phyloP scores from a whole-genome alignment of 805 yeast genomes.

The Candida mattraensis region DNA sequence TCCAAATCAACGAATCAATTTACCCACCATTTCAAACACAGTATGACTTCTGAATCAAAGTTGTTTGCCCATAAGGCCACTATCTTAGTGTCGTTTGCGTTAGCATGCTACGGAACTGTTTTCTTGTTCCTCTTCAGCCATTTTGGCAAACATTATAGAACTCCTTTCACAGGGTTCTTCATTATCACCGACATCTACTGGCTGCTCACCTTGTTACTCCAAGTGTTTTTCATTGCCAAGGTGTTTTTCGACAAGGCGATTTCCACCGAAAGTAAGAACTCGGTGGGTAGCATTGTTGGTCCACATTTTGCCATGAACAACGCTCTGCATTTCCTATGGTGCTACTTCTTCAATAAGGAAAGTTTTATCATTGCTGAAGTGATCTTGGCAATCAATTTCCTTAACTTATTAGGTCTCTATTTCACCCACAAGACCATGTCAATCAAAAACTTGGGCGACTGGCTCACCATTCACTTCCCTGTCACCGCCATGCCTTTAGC shows the following conservation, averaged over 20 bases:
- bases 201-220: constrained; percentile 53
- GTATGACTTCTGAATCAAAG: constrained; percentile 19
- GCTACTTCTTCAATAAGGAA: constrained; percentile 54
- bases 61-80: constrained; percentile 35
- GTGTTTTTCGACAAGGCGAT: constrained; percentile 33
- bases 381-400: constrained; percentile 56
- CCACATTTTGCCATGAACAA: constrained; percentile 67
- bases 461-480: constrained; percentile 64
- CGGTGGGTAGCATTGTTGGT: constrained; percentile 44
- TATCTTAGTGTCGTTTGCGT: constrained; percentile 51
- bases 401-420: constrained; percentile 57
- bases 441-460: constrained; percentile 49
- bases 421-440: constrained; percentile 59
- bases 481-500: constrained; percentile 68
- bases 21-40: neutral
- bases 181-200: constrained; percentile 55
- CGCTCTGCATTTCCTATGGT: constrained; percentile 61
- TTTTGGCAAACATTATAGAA: constrained; percentile 45
- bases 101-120: constrained; percentile 56
- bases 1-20: neutral
- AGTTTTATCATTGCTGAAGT: constrained; percentile 61
- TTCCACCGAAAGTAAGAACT: constrained; percentile 28
- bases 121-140: constrained; percentile 58
- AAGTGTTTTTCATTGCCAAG: constrained; percentile 49
- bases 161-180: constrained; percentile 68